Conservation (phyloP, 1,284 basidiomycete species). For the Filobasidium uniguttulatum region DNA sequence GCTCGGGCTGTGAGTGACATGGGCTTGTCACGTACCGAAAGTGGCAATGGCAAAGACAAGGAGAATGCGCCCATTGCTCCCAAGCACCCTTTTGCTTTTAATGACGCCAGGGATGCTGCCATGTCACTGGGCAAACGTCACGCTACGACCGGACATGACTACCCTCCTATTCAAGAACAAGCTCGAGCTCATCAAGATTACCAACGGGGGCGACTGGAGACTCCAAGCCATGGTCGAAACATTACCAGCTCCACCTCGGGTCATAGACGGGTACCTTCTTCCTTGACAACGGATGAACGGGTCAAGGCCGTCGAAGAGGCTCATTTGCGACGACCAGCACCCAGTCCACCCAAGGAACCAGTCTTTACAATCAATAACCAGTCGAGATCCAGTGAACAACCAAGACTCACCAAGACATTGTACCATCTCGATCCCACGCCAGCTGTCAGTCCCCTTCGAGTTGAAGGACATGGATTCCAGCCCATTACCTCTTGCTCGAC, state of each 20-base stretch:
- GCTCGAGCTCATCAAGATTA: conserved; percentile 1
- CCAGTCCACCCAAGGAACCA: background rate
- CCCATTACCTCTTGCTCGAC: background rate
- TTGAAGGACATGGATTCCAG: background rate
- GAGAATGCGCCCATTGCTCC: background rate
- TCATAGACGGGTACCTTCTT: background rate
- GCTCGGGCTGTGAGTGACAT: background rate
- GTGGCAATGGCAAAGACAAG: background rate
- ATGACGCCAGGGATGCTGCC: background rate
- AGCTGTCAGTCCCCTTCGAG: background rate
- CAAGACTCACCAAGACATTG: too few species aligned
- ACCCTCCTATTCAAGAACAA: background rate
- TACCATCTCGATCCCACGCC: background rate
- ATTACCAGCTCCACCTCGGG: too few species aligned
- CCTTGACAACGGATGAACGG: background rate
- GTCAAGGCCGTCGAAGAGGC: background rate
- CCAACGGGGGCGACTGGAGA: background rate
- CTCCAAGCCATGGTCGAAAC: background rate
- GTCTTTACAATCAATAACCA: background rate
- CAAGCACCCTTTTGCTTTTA: background rate
- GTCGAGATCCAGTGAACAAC: too few species aligned
- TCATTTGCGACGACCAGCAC: background rate
- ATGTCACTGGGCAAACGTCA: background rate
- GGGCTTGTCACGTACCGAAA: background rate
- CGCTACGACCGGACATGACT: background rate